phyloP scores from a whole-genome alignment of 1,284 basidiomycete species.

The Ganoderma boninense region DNA sequence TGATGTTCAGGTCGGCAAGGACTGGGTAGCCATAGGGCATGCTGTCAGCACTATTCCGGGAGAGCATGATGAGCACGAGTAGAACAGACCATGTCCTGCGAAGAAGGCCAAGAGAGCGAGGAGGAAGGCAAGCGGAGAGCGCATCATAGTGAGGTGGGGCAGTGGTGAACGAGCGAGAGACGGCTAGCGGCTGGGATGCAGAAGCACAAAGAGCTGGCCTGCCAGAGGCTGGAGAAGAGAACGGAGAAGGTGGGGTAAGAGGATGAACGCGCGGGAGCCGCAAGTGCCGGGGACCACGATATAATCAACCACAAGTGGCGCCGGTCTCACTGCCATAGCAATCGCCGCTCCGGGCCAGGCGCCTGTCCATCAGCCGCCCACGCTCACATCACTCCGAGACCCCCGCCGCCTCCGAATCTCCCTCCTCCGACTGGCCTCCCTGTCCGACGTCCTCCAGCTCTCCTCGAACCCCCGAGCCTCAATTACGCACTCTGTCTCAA shows the following conservation, averaged over 20 bases:
- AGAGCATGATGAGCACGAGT: background rate
- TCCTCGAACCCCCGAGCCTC: background rate
- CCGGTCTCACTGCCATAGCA: conserved; percentile 25
- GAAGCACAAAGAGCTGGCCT: conserved; percentile 26
- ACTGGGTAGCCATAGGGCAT: conserved; percentile 26
- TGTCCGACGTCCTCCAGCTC: background rate
- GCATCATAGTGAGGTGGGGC: conserved; percentile 15
- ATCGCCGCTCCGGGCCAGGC: background rate
- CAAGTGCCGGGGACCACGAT: conserved; percentile 7
- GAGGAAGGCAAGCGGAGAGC: conserved; percentile 25
- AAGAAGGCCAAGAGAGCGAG: conserved; percentile 32
- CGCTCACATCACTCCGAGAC: conserved; percentile 12
- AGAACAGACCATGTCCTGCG: conserved; percentile 34
- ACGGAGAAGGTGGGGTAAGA: conserved; percentile 8
- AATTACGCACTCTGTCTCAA: background rate
- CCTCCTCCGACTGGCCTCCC: conserved; percentile 11
- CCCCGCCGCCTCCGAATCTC: conserved; percentile 9
- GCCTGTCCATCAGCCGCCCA: conserved; percentile 12
- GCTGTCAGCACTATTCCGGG: background rate
- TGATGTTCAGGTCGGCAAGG: conserved; percentile 54
- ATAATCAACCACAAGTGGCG: background rate
- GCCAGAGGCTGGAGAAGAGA: conserved; percentile 27
- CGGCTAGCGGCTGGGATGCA: conserved; percentile 10
- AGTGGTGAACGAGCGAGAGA: conserved; percentile 13
- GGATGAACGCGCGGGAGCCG: conserved; percentile 4